Base-by-base conservation (phyloP, 2,329 filamentous ascomycete species). In the Graphilbum fragrans region DNA sequence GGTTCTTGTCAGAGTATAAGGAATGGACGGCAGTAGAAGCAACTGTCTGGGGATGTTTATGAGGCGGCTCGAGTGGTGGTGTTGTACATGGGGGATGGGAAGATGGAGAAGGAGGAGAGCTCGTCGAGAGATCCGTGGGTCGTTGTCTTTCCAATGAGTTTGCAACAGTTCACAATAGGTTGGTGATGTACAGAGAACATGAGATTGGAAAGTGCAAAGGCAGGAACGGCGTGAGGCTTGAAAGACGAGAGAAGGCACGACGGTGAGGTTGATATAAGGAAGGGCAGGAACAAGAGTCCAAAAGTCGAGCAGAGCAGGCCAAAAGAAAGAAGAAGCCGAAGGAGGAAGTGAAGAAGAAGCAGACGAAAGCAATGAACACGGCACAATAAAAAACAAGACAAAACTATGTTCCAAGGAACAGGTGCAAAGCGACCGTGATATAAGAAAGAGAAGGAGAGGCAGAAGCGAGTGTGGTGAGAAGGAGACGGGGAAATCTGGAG, bases 391-490 rank as follows among this genome's bases (percentile, higher is more conserved):
- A 57, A 56, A 64, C 62, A 59, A 66, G 57, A 59, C 32, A 52
- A 56, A 27, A 37, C 17, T 35, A 18, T 19, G 31, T 41, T 57
- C 57, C 58, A 58, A 60, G 61, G 60, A 58, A 56, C 65, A 62
- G 59, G 57, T 63, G 59, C 44, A 54, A 68, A 64, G 62, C 64
- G 64, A 69, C 70, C 64, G 62, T 65, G 52, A 52, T 20, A 17
- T 17, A 34, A 31, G 36, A 39, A 21, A n/a, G 23, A 27, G 23
- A 45, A 43, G 25, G 57, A 57, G 55, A 53, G 60, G 55, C 51
- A 46, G 51, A 56, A 59, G 55, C 52, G 55, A 60, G 55, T 49
- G 57, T 58, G 53, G 53, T 55, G 62, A 64, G 54, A 56, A 64
- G 55, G 63, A n/a, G n/a, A 31, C 29, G 66, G 66, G 55, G 55